Conservation (phyloP, 768 basidiomycete species). For the Agrocybe praecox region DNA sequence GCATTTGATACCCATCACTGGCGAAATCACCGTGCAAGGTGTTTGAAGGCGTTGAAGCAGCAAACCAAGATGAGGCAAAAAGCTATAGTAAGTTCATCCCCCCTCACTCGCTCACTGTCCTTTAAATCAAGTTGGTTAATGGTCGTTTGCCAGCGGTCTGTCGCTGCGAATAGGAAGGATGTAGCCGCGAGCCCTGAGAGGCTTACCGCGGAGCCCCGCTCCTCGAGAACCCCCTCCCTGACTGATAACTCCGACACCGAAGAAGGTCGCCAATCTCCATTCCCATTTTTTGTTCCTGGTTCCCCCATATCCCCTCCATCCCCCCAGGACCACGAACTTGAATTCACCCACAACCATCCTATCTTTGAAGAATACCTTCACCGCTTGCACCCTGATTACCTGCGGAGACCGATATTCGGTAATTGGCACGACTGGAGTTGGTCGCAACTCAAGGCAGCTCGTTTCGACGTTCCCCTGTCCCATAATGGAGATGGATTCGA, state of each 20-base stretch:
- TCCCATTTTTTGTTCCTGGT: constrained; percentile 11
- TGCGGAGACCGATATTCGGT: constrained; percentile 13
- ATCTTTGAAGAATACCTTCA: constrained; percentile 32
- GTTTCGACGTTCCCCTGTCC: constrained; percentile 22
- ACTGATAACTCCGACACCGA: constrained; percentile 23
- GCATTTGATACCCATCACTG: constrained; percentile 70
- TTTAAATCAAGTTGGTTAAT: constrained; percentile 6
- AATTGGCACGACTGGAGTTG: constrained; percentile 47
- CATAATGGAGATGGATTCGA: constrained; percentile 11
- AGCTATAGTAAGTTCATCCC: constrained; percentile 19
- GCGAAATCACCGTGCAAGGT: constrained; percentile 63
- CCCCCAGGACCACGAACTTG: background rate
- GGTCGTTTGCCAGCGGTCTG: constrained; percentile 4
- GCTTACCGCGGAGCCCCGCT: constrained; percentile 7
- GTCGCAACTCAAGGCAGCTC: constrained; percentile 40
- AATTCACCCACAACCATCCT: too few species aligned
- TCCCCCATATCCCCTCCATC: constrained; percentile 8
- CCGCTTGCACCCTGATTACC: constrained; percentile 32
- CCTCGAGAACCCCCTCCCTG: constrained; percentile 21
- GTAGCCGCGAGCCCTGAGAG: constrained; percentile 3
- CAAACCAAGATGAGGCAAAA: constrained; percentile 20
- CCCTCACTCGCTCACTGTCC: background rate
- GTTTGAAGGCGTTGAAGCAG: constrained; percentile 44
- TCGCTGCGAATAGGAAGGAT: constrained; percentile 1
- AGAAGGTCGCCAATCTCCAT: constrained; percentile 20